Conservation (phyloP, 805 yeast genomes). For the Candida broadrunensis region DNA sequence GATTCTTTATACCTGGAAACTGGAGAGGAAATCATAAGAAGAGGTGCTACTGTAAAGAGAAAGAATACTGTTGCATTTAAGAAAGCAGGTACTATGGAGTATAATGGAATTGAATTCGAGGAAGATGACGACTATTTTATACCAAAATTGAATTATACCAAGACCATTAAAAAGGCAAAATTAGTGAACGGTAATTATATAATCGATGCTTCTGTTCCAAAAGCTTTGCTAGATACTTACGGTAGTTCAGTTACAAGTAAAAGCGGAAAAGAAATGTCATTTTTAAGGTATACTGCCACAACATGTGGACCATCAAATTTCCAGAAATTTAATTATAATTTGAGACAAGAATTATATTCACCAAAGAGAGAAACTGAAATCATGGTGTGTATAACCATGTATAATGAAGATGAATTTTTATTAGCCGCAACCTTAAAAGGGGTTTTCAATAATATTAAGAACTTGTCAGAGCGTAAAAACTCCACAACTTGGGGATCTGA, state of each 20-base stretch:
- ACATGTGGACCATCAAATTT: slow-evolving; percentile 87
- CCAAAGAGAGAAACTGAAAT: slow-evolving; percentile 83
- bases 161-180: slow-evolving; percentile 40
- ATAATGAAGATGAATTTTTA: slow-evolving; percentile 81
- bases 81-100: slow-evolving; percentile 8
- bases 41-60: slow-evolving; percentile 29
- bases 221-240: slow-evolving; percentile 32
- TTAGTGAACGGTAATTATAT: slow-evolving; percentile 43
- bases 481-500: slow-evolving; percentile 85
- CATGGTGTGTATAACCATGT: slow-evolving; percentile 83
- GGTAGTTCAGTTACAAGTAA: slow-evolving; percentile 29
- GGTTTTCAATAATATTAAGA: slow-evolving; percentile 80
- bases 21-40: slow-evolving; percentile 33
- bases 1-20: slow-evolving; percentile 41
- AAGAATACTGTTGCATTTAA: slow-evolving; percentile 12
- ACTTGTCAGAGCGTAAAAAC: slow-evolving; percentile 62
- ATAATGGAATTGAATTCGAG: slow-evolving; percentile 1
- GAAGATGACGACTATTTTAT: slow-evolving; percentile 36
- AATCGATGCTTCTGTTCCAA: slow-evolving; percentile 43
- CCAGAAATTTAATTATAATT: slow-evolving; percentile 58
- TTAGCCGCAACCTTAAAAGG: slow-evolving; percentile 87
- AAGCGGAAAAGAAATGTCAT: slow-evolving; percentile 63
- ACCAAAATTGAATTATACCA: slow-evolving; percentile 40
- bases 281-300: slow-evolving; percentile 91
- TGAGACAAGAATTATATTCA: slow-evolving; percentile 76